Evolutionary conservation across 106 monocot species (phyloP).

Genomic region (Allium sativum): DNA sequence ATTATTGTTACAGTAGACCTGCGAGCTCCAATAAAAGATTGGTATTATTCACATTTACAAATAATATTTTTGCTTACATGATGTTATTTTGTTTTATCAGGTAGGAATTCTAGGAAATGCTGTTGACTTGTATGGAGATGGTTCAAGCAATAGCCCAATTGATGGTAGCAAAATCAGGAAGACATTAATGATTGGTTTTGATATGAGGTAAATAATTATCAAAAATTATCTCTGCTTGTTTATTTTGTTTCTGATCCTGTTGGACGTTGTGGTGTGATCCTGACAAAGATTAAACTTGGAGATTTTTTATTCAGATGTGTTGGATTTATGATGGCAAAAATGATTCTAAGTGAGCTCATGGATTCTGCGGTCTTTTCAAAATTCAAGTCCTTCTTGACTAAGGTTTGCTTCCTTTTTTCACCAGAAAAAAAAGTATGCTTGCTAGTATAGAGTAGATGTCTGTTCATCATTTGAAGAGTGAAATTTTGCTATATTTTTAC

Average conservation of each 20-base stretch:
- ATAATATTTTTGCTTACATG: not conserved
- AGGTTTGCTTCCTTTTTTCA: conserved; percentile 33
- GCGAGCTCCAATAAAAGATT: no score
- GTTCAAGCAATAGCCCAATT: conserved; percentile 12
- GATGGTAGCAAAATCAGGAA: conserved; percentile 48
- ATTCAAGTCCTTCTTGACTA: conserved; percentile 73
- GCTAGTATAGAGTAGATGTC: not conserved
- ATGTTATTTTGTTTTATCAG: conserved; percentile 29
- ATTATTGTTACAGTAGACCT: no score
- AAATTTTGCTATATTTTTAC: not conserved
- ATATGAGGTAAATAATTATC: conserved; percentile 61
- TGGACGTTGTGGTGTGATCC: not conserved
- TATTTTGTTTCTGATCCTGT: no score
- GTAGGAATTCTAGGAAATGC: conserved; percentile 96
- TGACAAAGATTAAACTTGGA: conserved; percentile 1
- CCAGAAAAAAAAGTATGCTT: not conserved
- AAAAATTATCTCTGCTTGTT: not conserved
- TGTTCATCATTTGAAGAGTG: not conserved
- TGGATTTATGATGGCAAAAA: conserved; percentile 96
- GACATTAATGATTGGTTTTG: conserved; percentile 96
- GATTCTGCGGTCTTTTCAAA: conserved; percentile 55
- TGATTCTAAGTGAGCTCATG: conserved; percentile 93
- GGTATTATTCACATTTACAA: no score
- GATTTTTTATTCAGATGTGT: conserved; percentile 49
- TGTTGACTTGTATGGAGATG: conserved; percentile 65